phyloP scores from a whole-genome alignment of 2,329 filamentous ascomycete genomes.

The Aspergillus sp. region DNA sequence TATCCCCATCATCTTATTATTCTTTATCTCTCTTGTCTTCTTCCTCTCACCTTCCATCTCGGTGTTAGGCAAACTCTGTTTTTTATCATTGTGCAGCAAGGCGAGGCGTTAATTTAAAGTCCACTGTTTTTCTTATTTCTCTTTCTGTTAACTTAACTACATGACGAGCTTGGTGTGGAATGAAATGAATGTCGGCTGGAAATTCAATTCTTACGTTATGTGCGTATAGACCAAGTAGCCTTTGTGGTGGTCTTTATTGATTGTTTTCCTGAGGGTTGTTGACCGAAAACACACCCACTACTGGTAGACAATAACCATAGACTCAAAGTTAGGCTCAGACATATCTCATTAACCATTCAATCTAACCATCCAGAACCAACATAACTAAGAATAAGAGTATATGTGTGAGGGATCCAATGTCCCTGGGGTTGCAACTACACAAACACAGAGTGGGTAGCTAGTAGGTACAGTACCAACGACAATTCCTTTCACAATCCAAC shows the following conservation, averaged over 20 bases:
- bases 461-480: neutral
- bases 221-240: neutral
- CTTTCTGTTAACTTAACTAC: neutral
- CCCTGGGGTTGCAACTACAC: neutral
- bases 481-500: neutral
- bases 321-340: neutral
- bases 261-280: neutral
- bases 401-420: neutral
- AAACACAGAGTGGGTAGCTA: neutral
- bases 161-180: neutral
- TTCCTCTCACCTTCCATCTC: slow-evolving; percentile 17
- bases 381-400: neutral
- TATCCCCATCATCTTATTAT: slow-evolving; percentile 12
- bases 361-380: neutral
- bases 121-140: neutral
- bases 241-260: neutral
- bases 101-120: slow-evolving; percentile 27
- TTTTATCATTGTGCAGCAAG: slow-evolving; percentile 27
- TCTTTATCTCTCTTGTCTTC: neutral
- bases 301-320: no score
- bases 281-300: no score
- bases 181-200: neutral
- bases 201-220: neutral
- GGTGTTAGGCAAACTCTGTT: slow-evolving; percentile 32
- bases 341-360: slow-evolving; percentile 2